Base-by-base conservation (phyloP, 2,329 filamentous ascomycete genomes). In the Stylonectria norvegica region DNA sequence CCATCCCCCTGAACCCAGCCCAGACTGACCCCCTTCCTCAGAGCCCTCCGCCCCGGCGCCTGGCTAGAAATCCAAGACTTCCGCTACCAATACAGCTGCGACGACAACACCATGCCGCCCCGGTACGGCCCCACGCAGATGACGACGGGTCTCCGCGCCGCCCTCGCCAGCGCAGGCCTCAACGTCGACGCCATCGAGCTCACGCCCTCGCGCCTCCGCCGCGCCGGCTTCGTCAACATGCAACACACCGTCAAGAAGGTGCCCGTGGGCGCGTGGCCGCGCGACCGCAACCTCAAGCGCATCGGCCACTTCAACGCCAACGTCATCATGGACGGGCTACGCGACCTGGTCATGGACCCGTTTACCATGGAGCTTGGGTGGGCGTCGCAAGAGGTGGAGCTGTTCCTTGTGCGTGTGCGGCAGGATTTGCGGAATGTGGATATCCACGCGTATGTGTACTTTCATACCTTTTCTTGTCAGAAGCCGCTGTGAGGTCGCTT, bases 181-280 rank as follows among this genome's bases (percentile, higher is more conserved):
- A 54, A 65, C 20, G 56, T 63, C 40, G 47, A 55, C 5, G 56
- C 57, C 19, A 48, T 61, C 16, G 51, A 56, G n/a, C 56, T 56
- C 25, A 54, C 57, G 36, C 52, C 55, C 10, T 49, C 57, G 7
- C 45, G 52, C n/a, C 34, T 64, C 3, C 20, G 36, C 7, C 53
- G 56, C 5, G 65, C 66, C 2, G 71, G 70, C 0, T 73, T 69
- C 33, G 53, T 62, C 14, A 64, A 72, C 38, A 56, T 73, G 4
- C 52, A 55, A 4, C 62, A 66, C 19, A 52, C 57, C 14, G 57
- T 61, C 6, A 63, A 65, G 48, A 70, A 73, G 50, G 59, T 76
- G 8, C 73, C 75, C 0, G 64, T 72, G 5, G 71, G 69, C 12
- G 56, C 60, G 0, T 78, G 74, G 75, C 63, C 72, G 0, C 66